A percentile compares a stretch with the other conserved stretches of the same genome.
Evolutionary conservation across 768 basidiomycete genomes (phyloP).

Genomic region (Chlorophyllum brunneum): DNA sequence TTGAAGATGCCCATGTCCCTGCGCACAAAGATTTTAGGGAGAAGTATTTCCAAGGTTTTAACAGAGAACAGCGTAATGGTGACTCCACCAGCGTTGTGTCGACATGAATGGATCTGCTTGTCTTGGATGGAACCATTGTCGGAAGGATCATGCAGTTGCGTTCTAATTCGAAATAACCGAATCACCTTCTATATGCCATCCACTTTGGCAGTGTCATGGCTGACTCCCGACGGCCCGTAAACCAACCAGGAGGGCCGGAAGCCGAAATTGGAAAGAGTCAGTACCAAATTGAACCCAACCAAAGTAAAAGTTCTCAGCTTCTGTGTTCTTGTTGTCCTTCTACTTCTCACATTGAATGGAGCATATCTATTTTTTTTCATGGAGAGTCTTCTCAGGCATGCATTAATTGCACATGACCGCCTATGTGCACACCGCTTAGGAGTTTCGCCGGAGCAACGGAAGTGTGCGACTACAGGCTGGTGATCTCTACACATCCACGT

Average conservation of each 20-base stretch:
- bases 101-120: neutral
- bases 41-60: slow-evolving; percentile 86
- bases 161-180: too few relatives aligned
- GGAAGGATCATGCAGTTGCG: too few relatives aligned
- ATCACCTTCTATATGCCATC: too few relatives aligned
- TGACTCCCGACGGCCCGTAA: neutral
- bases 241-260: neutral
- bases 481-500: too few relatives aligned
- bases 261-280: neutral
- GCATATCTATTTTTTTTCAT: neutral
- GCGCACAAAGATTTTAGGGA: slow-evolving; percentile 88
- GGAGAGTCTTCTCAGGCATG: neutral
- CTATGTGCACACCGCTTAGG: neutral
- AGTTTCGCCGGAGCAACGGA: slow-evolving; percentile 6
- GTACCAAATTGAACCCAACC: neutral
- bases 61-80: slow-evolving; percentile 18
- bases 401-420: neutral
- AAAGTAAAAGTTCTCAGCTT: slow-evolving; percentile 2
- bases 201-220: neutral
- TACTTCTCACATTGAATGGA: slow-evolving; percentile 3
- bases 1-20: slow-evolving; percentile 44
- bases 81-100: neutral
- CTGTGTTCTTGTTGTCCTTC: neutral
- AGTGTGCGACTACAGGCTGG: too few relatives aligned
- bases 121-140: neutral